Conservation (phyloP, 345 rosid species). For the Erodium maritimum region DNA sequence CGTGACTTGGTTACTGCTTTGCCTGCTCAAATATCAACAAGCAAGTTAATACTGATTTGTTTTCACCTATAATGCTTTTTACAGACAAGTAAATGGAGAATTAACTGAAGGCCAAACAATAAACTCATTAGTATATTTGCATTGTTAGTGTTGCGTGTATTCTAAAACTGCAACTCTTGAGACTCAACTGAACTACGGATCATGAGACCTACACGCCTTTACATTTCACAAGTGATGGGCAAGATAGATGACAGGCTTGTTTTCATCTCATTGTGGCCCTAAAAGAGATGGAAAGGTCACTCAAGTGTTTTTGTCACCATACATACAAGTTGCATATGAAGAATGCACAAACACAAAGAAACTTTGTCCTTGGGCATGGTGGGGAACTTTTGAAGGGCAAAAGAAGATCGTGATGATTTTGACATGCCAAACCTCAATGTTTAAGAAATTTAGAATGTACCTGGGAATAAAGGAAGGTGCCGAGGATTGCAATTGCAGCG, state of each 20-base stretch:
- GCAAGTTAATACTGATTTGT: background rate
- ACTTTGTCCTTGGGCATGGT: background rate
- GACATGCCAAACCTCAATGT: background rate
- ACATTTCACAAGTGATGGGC: background rate
- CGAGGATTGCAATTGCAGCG: constrained; percentile 39
- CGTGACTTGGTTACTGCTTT: background rate
- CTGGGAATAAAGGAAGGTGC: constrained; percentile 46
- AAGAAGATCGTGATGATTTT: background rate
- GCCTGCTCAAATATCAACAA: background rate
- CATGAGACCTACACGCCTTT: background rate
- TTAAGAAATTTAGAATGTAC: constrained; percentile 9
- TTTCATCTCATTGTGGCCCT: constrained; percentile 7
- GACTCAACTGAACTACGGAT: background rate
- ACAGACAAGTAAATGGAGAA: no score
- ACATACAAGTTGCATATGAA: constrained; percentile 1
- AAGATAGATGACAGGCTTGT: background rate
- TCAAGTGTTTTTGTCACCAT: background rate
- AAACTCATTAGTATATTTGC: no score
- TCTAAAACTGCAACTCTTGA: background rate
- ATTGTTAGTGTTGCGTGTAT: no score
- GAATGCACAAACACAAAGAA: background rate
- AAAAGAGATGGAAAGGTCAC: constrained; percentile 12
- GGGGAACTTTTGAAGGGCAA: background rate
- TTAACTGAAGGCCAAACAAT: no score
- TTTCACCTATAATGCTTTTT: no score